Conservation (phyloP, 495 filamentous ascomycete genomes). For the Penicillium coprophilum region DNA sequence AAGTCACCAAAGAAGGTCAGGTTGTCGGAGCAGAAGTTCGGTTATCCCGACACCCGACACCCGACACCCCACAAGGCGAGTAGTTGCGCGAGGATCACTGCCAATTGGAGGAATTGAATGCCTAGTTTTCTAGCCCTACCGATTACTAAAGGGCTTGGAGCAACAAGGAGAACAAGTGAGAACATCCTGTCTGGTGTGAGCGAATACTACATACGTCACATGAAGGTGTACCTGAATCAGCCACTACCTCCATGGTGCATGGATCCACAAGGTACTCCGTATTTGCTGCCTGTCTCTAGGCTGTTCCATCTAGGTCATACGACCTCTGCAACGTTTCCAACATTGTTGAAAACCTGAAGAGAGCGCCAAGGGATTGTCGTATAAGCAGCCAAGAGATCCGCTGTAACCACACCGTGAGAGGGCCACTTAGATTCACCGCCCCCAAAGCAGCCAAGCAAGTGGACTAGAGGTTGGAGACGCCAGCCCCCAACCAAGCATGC, state of each 20-base stretch:
- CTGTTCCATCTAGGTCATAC: no score
- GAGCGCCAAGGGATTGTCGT: not conserved
- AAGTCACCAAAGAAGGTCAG: no score
- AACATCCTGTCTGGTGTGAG: not conserved
- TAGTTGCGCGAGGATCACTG: no score
- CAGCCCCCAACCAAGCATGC: not conserved
- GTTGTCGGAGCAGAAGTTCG: no score
- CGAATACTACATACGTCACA: not conserved
- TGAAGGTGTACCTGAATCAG: not conserved
- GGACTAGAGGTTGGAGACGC: not conserved
- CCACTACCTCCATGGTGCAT: no score
- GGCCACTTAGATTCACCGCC: not conserved
- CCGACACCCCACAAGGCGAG: no score
- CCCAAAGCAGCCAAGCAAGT: not conserved
- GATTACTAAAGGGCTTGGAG: no score
- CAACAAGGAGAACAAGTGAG: not conserved
- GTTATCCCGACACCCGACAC: no score
- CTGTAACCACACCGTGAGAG: not conserved
- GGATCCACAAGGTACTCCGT: not conserved
- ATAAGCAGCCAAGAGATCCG: not conserved
- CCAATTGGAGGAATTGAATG: no score
- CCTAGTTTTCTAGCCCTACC: no score
- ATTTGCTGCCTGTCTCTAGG: no score
- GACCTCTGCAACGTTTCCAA: not conserved
- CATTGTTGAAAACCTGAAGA: not conserved